These are phyloP conservation scores for Oryza brachyantha DNA, from an alignment of 176 grass and related monocot species.

Conservation along the genomic window DNA sequence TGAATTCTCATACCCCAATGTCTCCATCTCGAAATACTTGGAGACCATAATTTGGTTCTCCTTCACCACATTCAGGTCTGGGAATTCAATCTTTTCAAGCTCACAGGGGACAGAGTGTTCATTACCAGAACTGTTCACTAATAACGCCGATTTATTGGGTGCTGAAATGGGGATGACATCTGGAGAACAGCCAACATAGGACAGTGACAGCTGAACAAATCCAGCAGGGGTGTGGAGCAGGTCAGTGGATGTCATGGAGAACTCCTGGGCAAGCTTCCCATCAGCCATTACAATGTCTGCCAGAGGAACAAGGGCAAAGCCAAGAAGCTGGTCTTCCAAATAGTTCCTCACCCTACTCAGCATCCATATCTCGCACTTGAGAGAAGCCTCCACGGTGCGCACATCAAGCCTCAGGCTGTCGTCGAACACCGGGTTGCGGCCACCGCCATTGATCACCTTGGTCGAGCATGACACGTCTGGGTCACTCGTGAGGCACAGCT, in stretches of 20 bases:
- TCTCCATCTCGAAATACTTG: conserved; percentile 78
- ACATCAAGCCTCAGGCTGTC: conserved; percentile 62
- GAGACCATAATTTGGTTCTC: conserved; percentile 91
- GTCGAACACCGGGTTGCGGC: conserved; percentile 78
- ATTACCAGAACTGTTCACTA: conserved; percentile 25
- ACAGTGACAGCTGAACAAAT: conserved; percentile 79
- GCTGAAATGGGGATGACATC: conserved; percentile 64
- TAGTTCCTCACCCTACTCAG: conserved; percentile 88
- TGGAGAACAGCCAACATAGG: conserved; percentile 70
- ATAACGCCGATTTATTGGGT: conserved; percentile 20
- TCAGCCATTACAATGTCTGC: conserved; percentile 47
- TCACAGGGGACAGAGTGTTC: conserved; percentile 30
- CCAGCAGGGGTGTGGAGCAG: conserved; percentile 84
- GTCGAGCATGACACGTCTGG: conserved; percentile 64
- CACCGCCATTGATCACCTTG: conserved; percentile 74
- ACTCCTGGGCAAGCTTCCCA: conserved; percentile 55
- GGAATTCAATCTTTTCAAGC: conserved; percentile 86
- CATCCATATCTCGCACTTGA: conserved; percentile 94
- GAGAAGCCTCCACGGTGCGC: conserved; percentile 36
- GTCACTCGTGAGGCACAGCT: conserved; percentile 59
- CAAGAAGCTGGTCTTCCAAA: conserved; percentile 86
- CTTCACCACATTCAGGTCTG: conserved; percentile 67
- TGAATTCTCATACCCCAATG: conserved; percentile 41
- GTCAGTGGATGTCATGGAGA: conserved; percentile 68
- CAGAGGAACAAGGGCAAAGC: conserved; percentile 69